Evolutionary conservation across 148 eudicot species (phyloP), one percentile per base, ranked within the genome.

Genomic region (Drosera capensis): DNA sequence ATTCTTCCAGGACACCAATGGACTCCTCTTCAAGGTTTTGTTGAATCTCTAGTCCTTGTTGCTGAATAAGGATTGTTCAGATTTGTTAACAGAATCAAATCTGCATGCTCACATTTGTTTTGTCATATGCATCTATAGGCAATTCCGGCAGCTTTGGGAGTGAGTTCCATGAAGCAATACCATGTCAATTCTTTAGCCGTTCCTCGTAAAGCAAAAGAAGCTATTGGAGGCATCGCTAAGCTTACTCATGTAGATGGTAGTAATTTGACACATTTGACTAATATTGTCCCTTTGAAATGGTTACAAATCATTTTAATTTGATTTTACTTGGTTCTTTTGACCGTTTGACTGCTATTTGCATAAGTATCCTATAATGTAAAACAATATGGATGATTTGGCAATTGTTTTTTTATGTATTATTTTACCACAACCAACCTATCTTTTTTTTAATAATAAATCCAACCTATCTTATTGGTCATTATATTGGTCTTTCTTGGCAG

Each of bases 1-100:
- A 54, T 90, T 90, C 82, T 90, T 90, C 68, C 97, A 90, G 76
- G 97, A 90, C 69, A 90, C 97, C 37, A 90, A 90, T 70, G 97
- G 97, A 44, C 95, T 90, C 64, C 80, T 90, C 20, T 90, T 90
- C 67, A 90, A 90, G 95, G 97, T 90, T 59, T 23, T 43, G 23
- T 48, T 46, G 19, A 30, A 45, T 20, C 17, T 50, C 42, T 44
- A 8, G 25, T 18, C 13, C 18, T 43, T 46, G 46, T 57, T 22
- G 43, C 14, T 39, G 19, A 14, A 30, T 59, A 21, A 9, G 46
- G 22, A 20, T 18, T 40, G n/a, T 21, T 51, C n/a, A 34, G 2
- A 36, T 21, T 55, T 0, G 7, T 35, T 35, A 11, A 8, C 17
- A 25, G 25, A 11, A 14, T 31, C 20, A 20, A 18, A 30, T 43